Evolutionary conservation across 2,329 filamentous ascomycete genomes (phyloP).

Genomic region (Beauveria sp.): DNA sequence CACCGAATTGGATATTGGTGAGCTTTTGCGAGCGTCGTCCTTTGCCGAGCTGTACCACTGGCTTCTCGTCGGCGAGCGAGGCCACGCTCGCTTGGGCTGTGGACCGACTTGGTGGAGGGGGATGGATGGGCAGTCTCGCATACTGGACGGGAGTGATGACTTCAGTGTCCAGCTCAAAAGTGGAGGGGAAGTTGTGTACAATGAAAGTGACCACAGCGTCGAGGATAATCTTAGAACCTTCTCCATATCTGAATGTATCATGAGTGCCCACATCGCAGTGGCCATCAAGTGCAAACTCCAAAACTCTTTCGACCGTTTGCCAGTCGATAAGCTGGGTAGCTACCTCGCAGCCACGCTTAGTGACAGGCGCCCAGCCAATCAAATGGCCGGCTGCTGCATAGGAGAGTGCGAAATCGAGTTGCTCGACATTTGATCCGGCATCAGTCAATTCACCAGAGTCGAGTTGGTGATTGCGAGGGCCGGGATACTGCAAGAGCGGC

Average conservation of each 20-base stretch:
- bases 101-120: slow-evolving; percentile 12
- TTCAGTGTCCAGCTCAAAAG: slow-evolving; percentile 50
- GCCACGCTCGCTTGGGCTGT: slow-evolving; percentile 12
- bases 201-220: slow-evolving; percentile 51
- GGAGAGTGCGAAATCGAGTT: slow-evolving; percentile 50
- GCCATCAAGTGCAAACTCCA: slow-evolving; percentile 49
- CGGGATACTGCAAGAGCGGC: slow-evolving; percentile 35
- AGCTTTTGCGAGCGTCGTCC: slow-evolving; percentile 43
- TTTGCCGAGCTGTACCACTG: slow-evolving; percentile 27
- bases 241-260: slow-evolving; percentile 43
- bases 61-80: slow-evolving; percentile 27
- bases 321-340: slow-evolving; percentile 51
- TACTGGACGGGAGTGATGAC: slow-evolving; percentile 29
- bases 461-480: slow-evolving; percentile 19
- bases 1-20: slow-evolving; percentile 64
- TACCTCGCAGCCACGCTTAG: slow-evolving; percentile 51
- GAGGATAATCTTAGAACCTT: slow-evolving; percentile 47
- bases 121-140: slow-evolving; percentile 30
- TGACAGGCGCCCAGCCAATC: slow-evolving; percentile 47
- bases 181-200: slow-evolving; percentile 48
- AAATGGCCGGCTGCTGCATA: slow-evolving; percentile 57
- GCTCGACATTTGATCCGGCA: slow-evolving; percentile 33
- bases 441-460: slow-evolving; percentile 26
- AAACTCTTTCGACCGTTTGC: slow-evolving; percentile 52
- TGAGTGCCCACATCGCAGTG: slow-evolving; percentile 27